Base-by-base conservation (phyloP, 257 asterid species). In the Eucommia ulmoides region DNA sequence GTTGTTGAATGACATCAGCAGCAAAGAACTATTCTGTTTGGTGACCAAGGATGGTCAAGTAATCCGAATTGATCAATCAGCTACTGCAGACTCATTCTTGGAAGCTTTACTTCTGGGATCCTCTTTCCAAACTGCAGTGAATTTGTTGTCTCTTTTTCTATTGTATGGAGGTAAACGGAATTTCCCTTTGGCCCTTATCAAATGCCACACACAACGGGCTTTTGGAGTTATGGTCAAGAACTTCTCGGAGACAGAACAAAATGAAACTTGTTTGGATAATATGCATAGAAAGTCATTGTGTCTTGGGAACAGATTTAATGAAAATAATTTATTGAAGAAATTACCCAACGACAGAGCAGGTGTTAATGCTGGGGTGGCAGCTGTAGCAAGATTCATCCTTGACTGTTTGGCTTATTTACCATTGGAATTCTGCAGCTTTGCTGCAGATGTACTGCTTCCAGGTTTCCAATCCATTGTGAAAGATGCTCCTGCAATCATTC, bases 381-480 rank as follows among this genome's bases (percentile, higher is more conserved):
- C 58, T 52, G 63, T 65, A 55, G 74, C 96, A 33, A 79, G 72
- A 65, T 86, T 91, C 61, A 51, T 83, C 50, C 82, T 91, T 42
- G 89, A 91, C 58, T 83, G 92, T 69, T 76, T 91, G 63, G 61
- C 92, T 41, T 79, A 80, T 76, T 63, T 91, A 22, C 98, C 98
- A 44, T 25, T 67, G 68, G 98, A 91, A 60, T 91, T 78, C 72
- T 77, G 88, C 70, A 72, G 83, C 61, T 85, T 75, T 65, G 93
- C 88, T 58, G 88, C 79, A 23, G 84, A 75, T 24, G 62, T 91
- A 33, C 68, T 91, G 74, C 84, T 91, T 67, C 49, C 92, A 62
- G 98, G 94, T 47, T 62, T 79, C 68, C 93, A 77, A 56, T 49
- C 68, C 51, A 67, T 76, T 78, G 74, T 74, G 50, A 83, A 68